Evolutionary conservation across 305 asterid genomes (phyloP), one percentile per base, ranked within the genome.

Genomic region (Vinca major): DNA sequence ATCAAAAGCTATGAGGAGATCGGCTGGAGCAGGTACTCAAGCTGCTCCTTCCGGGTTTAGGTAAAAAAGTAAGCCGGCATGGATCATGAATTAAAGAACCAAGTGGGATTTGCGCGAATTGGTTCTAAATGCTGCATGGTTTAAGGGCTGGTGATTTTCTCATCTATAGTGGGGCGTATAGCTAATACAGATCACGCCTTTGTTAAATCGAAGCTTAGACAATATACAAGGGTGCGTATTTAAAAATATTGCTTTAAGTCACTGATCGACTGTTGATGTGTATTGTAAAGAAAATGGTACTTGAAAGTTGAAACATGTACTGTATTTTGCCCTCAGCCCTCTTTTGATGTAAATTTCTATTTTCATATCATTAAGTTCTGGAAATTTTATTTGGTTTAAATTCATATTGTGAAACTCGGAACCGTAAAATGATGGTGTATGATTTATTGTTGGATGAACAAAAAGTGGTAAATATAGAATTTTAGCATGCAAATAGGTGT

Each of bases 31-130:
- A 36, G 80, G 88, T 43, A 81, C 86, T 47, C 92, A 84, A 74
- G 83, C 93, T 12, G 83, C 93, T 64, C 88, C 92, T 3, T 84
- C 95, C 0, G 88, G 91, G 61, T 79, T 84, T 70, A 79, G 91
- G 73, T 87, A 67, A 41, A 77, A 67, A 45, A 14, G 55, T 19
- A 56, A 70, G 57, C 62, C 57, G 39, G 14, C 40, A 19, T 40
- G 11, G 60, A 19, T 49, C 17, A 17, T 17, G 33, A 63, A 17
- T 16, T 6, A 7, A 1, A 39, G 4, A 40, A 60, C 16, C 48
- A 37, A 43, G 44, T 8, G 37, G 21, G 44, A 19, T 63, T 20
- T 48, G 13, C 0, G 39, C 43, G 12, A 65, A 54, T 33, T 3
- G 16, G 4, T 26, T 41, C 5, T 63, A 12, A 14, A 21, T 20